Base-by-base conservation (phyloP, 805 yeast species). In the Suhomyces sp. region DNA sequence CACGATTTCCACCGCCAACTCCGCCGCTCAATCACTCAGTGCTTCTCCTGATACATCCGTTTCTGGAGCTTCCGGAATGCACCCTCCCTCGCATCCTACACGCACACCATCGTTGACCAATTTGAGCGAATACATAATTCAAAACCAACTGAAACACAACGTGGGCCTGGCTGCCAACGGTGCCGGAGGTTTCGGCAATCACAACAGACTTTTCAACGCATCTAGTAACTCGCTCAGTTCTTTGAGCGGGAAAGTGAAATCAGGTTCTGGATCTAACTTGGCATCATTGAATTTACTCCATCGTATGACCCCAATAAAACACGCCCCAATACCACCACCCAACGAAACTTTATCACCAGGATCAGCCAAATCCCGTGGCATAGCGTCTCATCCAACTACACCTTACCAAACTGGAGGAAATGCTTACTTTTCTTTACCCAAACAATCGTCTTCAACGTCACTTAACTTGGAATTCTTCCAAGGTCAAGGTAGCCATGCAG, bases 271-370 rank as follows among this genome's bases (percentile, higher is more conserved):
- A n/a, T 54, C 60, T 41, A 67, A 62, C 51, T 58, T 67, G 46
- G 49, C 65, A 15, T 60, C 66, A 19, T 57, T 73, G 36, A 45
- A 45, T 29, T 17, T 45, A 12, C 17, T 46, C 13, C 73, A 68
- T 27, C 58, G 78, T 54, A 69, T 79, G 79, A 78, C 82, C 0
- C 83, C 82, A 9, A 60, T 74, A 13, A 71, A 69, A 53, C 62
- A 67, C 13, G 13, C 44, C 6, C 44, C 53, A n/a, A 29, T 17
- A 15, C 13, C 41, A 12, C 17, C 26, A 13, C n/a, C 29, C 13
- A 46, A 13, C 13, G 46, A 40, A 13, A 49, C 29, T 22, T 15
- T 23, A 33, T 51, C 54, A 23, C 54, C 51, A 12, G 44, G 49
- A 22, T 44, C 45, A 45, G 17, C 38, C 46, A 41, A 49, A 47